Base-by-base conservation (phyloP, 2,329 filamentous ascomycete genomes). In the Mycosphaerella arachidis region DNA sequence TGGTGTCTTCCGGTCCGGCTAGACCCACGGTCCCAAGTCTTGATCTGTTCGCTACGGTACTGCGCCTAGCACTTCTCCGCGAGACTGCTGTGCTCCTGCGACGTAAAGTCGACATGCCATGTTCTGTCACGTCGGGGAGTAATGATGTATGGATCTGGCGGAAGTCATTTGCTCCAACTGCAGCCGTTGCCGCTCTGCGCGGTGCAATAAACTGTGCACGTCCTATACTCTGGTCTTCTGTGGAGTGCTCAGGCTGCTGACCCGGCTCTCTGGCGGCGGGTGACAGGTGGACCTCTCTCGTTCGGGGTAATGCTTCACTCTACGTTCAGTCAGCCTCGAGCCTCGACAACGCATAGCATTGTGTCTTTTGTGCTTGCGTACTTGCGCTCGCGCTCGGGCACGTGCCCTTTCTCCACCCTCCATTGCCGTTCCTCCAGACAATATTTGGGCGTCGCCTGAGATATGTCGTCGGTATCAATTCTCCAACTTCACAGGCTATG, bases 1-100 rank as follows among this genome's bases (percentile, higher is more conserved):
- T 48, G 24, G 60, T 60, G 18, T 68, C 63, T 2, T 67, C 64
- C 7, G 60, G 56, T 0, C 68, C 68, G 53, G 68, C 67, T 35
- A 53, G 31, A 18, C 58, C 58, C 5, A 65, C 54, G 13, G 63
- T 63, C 33, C 58, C 24, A 8, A 63, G 35, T 53, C 56, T 55
- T 9, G 63, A 62, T 46, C 61, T 62, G 40, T 60, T 60, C 16
- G 57, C 63, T 13, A 48, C 46, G 18, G 59, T 58, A 51, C 64
- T 66, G 18, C 51, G 48, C 20, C 53, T 46, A 10, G 56, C 62
- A 55, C 58, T 66, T 24, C 55, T 55, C 24, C 60, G 48, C 18
- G 60, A 64, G 12, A 48, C 27, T 18, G 56, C 60, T 12, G 64
- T 66, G 40, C 59, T 63, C 29, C 64, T 53, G 27, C 64, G 54